Evolutionary conservation across 2,329 filamentous ascomycete species (phyloP).

Genomic region (Phialophora verrucosa): DNA sequence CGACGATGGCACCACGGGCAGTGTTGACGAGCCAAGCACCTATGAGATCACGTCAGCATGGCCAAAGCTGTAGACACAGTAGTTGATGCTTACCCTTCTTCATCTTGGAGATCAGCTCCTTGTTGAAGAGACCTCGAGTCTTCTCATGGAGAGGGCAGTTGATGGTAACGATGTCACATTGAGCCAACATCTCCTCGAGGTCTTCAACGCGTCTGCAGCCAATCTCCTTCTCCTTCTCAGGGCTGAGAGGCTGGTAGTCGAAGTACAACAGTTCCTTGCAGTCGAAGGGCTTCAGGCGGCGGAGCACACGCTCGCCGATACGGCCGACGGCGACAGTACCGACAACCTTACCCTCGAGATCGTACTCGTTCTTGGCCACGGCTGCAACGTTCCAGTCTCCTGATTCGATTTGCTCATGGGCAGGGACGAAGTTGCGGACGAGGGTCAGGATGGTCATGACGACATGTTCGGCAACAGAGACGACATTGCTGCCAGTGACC

Average conservation of each 20-base stretch:
- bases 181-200: slow-evolving; percentile 90
- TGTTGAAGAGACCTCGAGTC: slow-evolving; percentile 96
- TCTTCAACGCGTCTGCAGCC: slow-evolving; percentile 85
- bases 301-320: slow-evolving; percentile 96
- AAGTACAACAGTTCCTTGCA: slow-evolving; percentile 99
- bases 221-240: slow-evolving; percentile 93
- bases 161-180: slow-evolving; percentile 98
- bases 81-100: slow-evolving; percentile 73
- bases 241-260: slow-evolving; percentile 92
- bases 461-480: slow-evolving; percentile 98
- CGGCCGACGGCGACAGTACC: slow-evolving; percentile 96
- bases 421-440: slow-evolving; percentile 97
- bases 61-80: background rate
- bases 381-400: slow-evolving; percentile 96
- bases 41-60: slow-evolving; percentile 42
- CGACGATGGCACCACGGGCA: slow-evolving; percentile 96
- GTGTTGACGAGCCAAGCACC: slow-evolving; percentile 98
- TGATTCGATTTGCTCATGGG: slow-evolving; percentile 86
- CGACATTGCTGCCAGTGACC: slow-evolving; percentile 97
- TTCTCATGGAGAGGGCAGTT: slow-evolving; percentile 99
- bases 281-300: slow-evolving; percentile 94
- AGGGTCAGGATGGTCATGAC: slow-evolving; percentile 97
- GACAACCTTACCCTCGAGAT: slow-evolving; percentile 96
- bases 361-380: slow-evolving; percentile 97
- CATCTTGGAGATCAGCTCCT: slow-evolving; percentile 98